Evolutionary conservation across 2,329 filamentous ascomycete species (phyloP), one percentile per base, ranked within the genome.

Genomic region (Diplodia intermedia): DNA sequence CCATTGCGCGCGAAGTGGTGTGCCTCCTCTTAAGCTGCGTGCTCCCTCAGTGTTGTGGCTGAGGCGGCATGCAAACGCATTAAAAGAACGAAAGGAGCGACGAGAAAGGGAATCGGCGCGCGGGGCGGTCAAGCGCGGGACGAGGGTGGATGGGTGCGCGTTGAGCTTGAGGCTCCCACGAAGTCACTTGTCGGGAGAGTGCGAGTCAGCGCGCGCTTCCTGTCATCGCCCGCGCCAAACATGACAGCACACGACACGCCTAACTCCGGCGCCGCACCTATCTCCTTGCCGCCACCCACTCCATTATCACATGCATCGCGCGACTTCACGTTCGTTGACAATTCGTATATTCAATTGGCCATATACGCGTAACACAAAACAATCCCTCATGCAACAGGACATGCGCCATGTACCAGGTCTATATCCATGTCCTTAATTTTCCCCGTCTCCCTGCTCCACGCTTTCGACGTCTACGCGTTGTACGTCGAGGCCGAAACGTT

Each of bases 401-500:
- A 53, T 56, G 65, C 65, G 65, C 65, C 65, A 40, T 61, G 65
- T 50, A 57, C 65, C 65, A 40, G 33, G 43, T 62, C 56, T 62
- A 67, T 61, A 53, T 38, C 43, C 60, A 68, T 65, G 50, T 38
- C 56, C 26, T 50, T n/a, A 38, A 65, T 55, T 68, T 61, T 63
- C 52, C 20, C 43, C 36, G 38, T 53, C 52, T 55, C 54, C 8
- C 31, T 38, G 5, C 14, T 26, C 66, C 29, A 7, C 50, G 52
- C 68, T n/a, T 47, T 23, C 26, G 50, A 18, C 71, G 60, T 71
- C 87, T 96, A 98, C 86, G 92, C 95, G 84, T 93, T 91, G 88
- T 99, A 99, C 75, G 94, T 98, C 65, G 94, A 97, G 77, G 95
- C 95, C 75, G 93, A 97, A 73, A 99, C 91, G 80, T 98, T 95